Conservation (phyloP, 2,329 filamentous ascomycete genomes). For the Colletotrichum spaethianum region DNA sequence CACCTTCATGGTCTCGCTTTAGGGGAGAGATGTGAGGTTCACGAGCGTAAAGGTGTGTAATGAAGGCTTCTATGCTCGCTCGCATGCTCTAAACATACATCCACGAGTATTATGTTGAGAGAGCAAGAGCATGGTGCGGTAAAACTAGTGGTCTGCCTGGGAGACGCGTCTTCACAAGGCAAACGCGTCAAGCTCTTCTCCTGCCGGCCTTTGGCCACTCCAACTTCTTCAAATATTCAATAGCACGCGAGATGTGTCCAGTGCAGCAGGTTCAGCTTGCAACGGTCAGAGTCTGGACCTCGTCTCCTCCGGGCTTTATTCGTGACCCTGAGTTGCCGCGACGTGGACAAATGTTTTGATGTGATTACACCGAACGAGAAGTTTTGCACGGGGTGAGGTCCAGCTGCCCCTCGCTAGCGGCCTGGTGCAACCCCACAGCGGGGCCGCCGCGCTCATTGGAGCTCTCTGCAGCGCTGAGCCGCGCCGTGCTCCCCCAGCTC, state of each 20-base stretch:
- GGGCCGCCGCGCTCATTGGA: conserved; percentile 29
- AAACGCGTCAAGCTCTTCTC: conserved; percentile 10
- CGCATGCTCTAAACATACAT: neutral
- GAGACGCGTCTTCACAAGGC: conserved; percentile 17
- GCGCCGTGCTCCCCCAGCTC: conserved; percentile 16
- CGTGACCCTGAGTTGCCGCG: neutral
- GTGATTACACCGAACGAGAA: conserved; percentile 4
- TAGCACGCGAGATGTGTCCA: neutral
- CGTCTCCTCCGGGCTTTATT: neutral
- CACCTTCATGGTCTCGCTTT: conserved; percentile 62
- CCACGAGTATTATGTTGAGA: conserved; percentile 9
- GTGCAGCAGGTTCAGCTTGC: neutral
- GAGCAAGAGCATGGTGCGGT: conserved; percentile 19
- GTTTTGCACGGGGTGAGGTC: conserved; percentile 30
- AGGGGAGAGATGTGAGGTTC: neutral
- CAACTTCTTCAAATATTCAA: neutral
- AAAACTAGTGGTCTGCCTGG: neutral
- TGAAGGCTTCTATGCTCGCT: neutral
- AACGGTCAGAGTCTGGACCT: neutral
- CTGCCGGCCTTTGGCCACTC: neutral
- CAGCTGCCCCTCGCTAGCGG: conserved; percentile 6
- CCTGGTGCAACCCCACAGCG: conserved; percentile 35
- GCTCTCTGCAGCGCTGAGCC: conserved; percentile 19
- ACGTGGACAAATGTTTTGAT: neutral
- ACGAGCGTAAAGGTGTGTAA: neutral